These are phyloP conservation scores for Chlamydomonas sphaeroides DNA, from an alignment of 139 green algal species.

Conservation along the genomic window DNA sequence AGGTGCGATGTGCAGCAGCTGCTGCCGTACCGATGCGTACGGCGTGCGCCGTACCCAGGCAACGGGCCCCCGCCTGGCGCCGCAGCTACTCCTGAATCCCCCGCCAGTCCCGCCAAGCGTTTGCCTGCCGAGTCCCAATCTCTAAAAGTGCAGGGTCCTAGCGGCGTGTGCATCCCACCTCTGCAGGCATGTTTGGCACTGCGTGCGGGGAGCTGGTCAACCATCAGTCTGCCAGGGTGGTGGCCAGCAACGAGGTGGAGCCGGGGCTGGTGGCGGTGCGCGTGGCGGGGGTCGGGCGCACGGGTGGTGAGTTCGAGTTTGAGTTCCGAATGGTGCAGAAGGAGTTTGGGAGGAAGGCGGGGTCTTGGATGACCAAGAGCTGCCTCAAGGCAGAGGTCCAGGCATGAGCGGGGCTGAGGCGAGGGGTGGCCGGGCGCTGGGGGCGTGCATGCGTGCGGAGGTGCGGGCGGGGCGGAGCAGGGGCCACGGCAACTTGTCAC, in stretches of 20 bases:
- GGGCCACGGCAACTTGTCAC: no score
- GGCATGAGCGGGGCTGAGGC: no score
- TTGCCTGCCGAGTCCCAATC: neutral
- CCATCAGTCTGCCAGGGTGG: slow-evolving; percentile 8
- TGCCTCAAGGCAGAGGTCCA: slow-evolving; percentile 33
- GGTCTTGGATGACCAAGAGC: slow-evolving; percentile 71
- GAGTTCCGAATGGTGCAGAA: slow-evolving; percentile 55
- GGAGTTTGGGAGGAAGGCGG: slow-evolving; percentile 62
- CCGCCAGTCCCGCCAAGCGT: no score
- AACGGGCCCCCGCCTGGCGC: no score
- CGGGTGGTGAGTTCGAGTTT: slow-evolving; percentile 5
- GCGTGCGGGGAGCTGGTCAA: slow-evolving; percentile 42
- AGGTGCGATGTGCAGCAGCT: no score
- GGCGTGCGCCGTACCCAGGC: no score
- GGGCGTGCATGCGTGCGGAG: no score
- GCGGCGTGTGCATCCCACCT: neutral
- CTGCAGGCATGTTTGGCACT: slow-evolving; percentile 37
- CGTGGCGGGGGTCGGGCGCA: slow-evolving; percentile 32
- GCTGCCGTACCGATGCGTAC: no score
- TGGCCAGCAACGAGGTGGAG: neutral
- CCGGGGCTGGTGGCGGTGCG: neutral
- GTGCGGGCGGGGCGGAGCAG: no score
- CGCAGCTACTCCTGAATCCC: no score
- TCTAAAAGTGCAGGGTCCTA: neutral
- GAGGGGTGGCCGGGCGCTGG: no score